Evolutionary conservation across 768 basidiomycete species (phyloP), one percentile per base, ranked within the genome.

Genomic region (Imleria badia): DNA sequence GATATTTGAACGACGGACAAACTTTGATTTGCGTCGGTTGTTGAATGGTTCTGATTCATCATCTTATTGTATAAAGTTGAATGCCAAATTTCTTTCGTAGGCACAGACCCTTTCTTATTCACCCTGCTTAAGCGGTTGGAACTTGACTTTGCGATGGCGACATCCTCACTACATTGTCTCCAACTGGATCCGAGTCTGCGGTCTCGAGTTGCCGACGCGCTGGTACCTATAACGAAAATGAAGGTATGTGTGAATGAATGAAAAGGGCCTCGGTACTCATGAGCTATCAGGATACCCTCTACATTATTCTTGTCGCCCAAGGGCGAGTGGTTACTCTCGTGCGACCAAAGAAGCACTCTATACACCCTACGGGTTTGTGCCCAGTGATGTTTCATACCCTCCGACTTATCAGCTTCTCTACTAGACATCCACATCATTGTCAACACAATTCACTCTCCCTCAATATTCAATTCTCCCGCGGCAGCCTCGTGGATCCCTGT

Each of bases 401-500:
- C 7, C 14, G 33, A 33, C 48, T 47, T 12, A 44, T 35, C 3
- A 39, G n/a, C 20, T n/a, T 43, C 11, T 38, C 30, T 40, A 7
- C 26, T 40, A 63, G 97, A 98, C 66, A 83, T 99, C 19, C 94
- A 97, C 66, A 86, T 97, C 45, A 80, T 98, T 30, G 78, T 98
- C 50, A 98, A 96, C 66, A 96, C 94, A 3, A 82, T 98, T 9
- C 82, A 89, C 52, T 82, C 91, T 0, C 89, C 92, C 0, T 88
- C 92, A 2, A 84, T 89, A 59, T 76, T 78, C 55, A 89, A 85
- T 66, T 89, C 86, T 3, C 85, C 86, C 10, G 87, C 86, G 7
- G 78, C 93, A 8, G 89, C 94, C 14, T 88, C 89, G 7, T 99
- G 94, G 93, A 81, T 98, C 9, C 97, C 97, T 3, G 82, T 99